Base-by-base conservation (phyloP, 257 asterid species). In the Thymus quinquecostatus region DNA sequence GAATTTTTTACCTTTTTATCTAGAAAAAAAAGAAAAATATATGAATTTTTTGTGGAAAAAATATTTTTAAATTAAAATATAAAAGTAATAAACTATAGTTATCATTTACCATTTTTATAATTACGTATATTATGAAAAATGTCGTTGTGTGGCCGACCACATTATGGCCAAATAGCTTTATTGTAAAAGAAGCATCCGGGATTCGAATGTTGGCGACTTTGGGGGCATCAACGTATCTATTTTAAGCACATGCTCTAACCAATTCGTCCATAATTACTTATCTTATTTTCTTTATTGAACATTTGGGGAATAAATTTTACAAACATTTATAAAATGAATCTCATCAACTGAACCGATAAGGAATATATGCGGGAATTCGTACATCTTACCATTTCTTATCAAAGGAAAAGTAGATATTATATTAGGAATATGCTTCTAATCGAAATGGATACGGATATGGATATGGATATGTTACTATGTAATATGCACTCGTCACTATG, bases 391-490 rank as follows among this genome's bases (percentile, higher is more conserved):
- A 48, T 27, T 53, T 33, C 71, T 40, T 56, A 6, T 10, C 6
- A 51, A 33, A 10, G 27, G 3, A 56, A 21, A 29, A 3, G 21
- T 9, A 51, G 2, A 11, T 6, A 9, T 29, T 10, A 43, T 29
- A 57, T 9, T 12, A 53, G 11, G 81, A 72, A 78, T 73, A 78
- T 73, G 72, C 78, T 70, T 12, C 4, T 41, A 61, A 9, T 60
- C 57, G 49, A 63, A 4, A 45, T 56, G 58, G 77, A 76, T 21
- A 76, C 21, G 60, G 60, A 21, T 68, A 14, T 40, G 60, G 60
- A 21, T 68, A 14, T 40, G 21, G 21, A 21, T 21, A 21, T 21
- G 21, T 21, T 21, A 21, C 3, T 36, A 36, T 36, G 40, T 36
- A 1, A 36, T 36, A 36, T 21, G 4, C 40, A 36, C 40, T 36